These are phyloP conservation scores for Oryza australiensis DNA, from an alignment of 176 grass and related monocot genomes.

Conservation along the genomic window DNA sequence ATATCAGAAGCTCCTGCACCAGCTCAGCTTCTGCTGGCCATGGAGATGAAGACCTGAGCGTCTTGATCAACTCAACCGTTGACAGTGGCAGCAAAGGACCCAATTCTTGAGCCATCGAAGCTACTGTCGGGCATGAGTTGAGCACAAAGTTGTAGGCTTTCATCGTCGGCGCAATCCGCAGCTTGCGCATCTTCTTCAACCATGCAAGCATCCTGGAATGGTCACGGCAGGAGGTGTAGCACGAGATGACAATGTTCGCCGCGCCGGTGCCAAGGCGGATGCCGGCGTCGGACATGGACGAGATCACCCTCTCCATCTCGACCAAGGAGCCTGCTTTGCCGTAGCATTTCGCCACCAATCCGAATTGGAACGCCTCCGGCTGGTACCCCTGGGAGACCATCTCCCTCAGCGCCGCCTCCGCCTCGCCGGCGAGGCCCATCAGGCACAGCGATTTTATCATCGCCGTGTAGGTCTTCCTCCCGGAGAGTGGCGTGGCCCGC, in stretches of 20 bases:
- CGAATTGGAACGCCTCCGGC: slow-evolving; percentile 65
- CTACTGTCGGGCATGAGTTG: slow-evolving; percentile 52
- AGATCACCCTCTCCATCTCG: slow-evolving; percentile 69
- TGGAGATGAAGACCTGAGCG: slow-evolving; percentile 43
- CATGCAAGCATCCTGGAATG: slow-evolving; percentile 52
- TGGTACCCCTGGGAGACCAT: slow-evolving; percentile 54
- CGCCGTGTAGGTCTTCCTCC: slow-evolving; percentile 44
- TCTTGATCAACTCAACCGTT: slow-evolving; percentile 35
- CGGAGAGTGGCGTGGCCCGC: slow-evolving; percentile 37
- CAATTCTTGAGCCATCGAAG: slow-evolving; percentile 32
- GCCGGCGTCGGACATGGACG: slow-evolving; percentile 64
- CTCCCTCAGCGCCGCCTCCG: slow-evolving; percentile 63
- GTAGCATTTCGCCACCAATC: slow-evolving; percentile 67
- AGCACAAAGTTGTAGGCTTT: slow-evolving; percentile 67
- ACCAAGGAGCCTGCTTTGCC: slow-evolving; percentile 49
- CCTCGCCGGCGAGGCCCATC: slow-evolving; percentile 57
- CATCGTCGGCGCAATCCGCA: slow-evolving; percentile 31
- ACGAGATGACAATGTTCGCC: slow-evolving; percentile 74
- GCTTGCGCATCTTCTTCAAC: slow-evolving; percentile 58
- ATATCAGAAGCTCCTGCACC: slow-evolving; percentile 51
- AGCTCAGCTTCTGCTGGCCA: slow-evolving; percentile 55
- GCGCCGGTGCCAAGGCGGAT: slow-evolving; percentile 50
- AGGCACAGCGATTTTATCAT: slow-evolving; percentile 75
- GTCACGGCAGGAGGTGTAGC: slow-evolving; percentile 64
- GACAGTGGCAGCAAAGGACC: slow-evolving; percentile 54